These are phyloP conservation scores for Exserohilum rostratum DNA, from an alignment of 2,329 filamentous ascomycete species.

Conservation along the genomic window DNA sequence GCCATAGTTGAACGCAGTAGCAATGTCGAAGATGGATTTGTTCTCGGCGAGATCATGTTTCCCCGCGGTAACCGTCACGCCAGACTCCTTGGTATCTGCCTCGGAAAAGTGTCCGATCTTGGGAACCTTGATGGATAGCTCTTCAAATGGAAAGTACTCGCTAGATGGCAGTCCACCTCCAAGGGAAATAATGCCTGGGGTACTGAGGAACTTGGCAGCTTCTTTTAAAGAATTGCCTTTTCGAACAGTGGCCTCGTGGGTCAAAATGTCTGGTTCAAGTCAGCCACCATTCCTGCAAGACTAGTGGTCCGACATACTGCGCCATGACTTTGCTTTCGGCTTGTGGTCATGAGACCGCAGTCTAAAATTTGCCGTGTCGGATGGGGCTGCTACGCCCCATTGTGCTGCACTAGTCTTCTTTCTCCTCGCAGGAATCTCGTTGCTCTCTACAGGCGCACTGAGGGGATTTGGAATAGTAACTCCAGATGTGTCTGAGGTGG, in stretches of 20 bases:
- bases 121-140: constrained; percentile 76
- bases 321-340: constrained; percentile 81
- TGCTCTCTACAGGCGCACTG: constrained; percentile 58
- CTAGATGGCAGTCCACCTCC: constrained; percentile 89
- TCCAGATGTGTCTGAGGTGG: constrained; percentile 55
- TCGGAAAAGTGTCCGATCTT: constrained; percentile 72
- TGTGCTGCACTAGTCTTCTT: constrained; percentile 71
- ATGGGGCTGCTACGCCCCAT: constrained; percentile 77
- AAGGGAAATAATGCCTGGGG: constrained; percentile 84
- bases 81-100: constrained; percentile 65
- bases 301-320: constrained; percentile 65
- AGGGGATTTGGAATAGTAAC: constrained; percentile 58
- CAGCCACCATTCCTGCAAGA: constrained; percentile 1
- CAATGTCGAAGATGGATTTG: constrained; percentile 72
- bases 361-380: constrained; percentile 83
- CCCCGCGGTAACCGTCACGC: constrained; percentile 68
- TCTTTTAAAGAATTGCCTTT: constrained; percentile 72
- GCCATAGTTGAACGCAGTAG: constrained; percentile 90
- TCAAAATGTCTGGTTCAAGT: constrained; percentile 48
- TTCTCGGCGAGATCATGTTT: constrained; percentile 81
- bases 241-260: constrained; percentile 60
- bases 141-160: constrained; percentile 90
- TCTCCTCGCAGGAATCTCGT: constrained; percentile 70
- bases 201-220: constrained; percentile 79
- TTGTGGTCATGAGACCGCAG: constrained; percentile 66